These are phyloP conservation scores for Candida yuanshanica DNA, from an alignment of 805 yeast species.

Conservation along the genomic window DNA sequence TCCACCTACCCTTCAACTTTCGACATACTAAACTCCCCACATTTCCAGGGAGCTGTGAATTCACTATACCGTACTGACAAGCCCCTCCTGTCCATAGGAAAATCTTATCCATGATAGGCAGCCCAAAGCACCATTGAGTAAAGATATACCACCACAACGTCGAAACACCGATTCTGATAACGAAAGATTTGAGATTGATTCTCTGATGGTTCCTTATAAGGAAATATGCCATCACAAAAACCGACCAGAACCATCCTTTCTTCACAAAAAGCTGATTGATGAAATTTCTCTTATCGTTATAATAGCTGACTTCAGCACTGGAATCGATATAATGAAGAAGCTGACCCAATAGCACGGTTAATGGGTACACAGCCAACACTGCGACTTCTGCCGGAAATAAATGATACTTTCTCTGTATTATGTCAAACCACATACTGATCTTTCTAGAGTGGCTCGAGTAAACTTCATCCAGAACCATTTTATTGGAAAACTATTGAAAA, in stretches of 20 bases:
- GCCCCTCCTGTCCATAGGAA: conserved; percentile 79
- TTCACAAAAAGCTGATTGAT: conserved; percentile 76
- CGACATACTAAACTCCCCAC: conserved; percentile 39
- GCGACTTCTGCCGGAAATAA: conserved; percentile 10
- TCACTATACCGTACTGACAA: conserved; percentile 36
- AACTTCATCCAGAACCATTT: conserved; percentile 2
- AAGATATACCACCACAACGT: conserved; percentile 82
- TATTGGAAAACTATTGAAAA: too few relatives aligned
- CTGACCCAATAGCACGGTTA: conserved; percentile 47
- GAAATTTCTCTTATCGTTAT: conserved; percentile 57
- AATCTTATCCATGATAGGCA: conserved; percentile 84
- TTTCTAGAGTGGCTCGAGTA: conserved; percentile 6
- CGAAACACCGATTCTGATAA: conserved; percentile 11
- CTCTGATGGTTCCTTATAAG: conserved; percentile 5
- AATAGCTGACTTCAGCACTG: conserved; percentile 18
- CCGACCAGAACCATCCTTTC: conserved; percentile 91
- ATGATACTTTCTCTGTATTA: conserved; percentile 2
- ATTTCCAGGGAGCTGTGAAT: not conserved
- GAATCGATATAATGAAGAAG: conserved; percentile 30
- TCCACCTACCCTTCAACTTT: conserved; percentile 58
- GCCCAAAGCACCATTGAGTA: conserved; percentile 81
- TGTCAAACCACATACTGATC: not conserved
- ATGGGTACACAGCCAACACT: conserved; percentile 27
- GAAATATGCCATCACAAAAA: conserved; percentile 33
- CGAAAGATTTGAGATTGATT: conserved; percentile 3